Evolutionary conservation across 2,329 filamentous ascomycete genomes (phyloP).

Genomic region (Sporothrix pallida): DNA sequence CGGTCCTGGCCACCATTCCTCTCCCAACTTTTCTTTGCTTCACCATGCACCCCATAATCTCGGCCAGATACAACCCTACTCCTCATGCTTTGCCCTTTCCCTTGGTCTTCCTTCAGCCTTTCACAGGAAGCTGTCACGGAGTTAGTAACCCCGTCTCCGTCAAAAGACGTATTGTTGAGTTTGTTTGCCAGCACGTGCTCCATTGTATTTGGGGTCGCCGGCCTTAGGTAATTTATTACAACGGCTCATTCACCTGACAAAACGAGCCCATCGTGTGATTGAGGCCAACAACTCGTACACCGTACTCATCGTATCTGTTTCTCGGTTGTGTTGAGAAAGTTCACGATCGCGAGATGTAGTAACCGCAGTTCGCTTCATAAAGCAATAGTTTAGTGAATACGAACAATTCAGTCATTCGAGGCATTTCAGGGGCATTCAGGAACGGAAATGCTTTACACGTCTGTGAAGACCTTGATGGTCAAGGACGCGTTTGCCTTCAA

Average conservation of each 20-base stretch:
- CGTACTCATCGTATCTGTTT: not conserved
- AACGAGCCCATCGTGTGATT: not conserved
- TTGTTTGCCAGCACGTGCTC: not conserved
- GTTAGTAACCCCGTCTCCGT: too few species aligned
- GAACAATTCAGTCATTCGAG: too few species aligned
- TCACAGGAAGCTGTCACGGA: too few species aligned
- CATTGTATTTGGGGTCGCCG: too few species aligned
- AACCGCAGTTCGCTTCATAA: too few species aligned
- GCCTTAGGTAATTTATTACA: not conserved
- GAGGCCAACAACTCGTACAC: not conserved
- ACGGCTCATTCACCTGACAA: not conserved
- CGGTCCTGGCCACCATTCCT: not conserved
- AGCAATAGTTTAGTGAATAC: too few species aligned
- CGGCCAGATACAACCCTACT: not conserved
- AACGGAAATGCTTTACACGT: too few species aligned
- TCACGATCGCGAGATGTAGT: too few species aligned
- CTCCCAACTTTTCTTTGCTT: not conserved
- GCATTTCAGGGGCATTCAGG: too few species aligned
- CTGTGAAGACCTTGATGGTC: too few species aligned
- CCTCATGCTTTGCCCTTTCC: not conserved
- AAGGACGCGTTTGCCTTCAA: too few species aligned
- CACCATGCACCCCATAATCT: not conserved
- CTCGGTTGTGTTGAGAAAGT: not conserved
- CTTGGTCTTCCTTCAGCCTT: not conserved
- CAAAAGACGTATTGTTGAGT: too few species aligned